Evolutionary conservation across 2,329 filamentous ascomycete genomes (phyloP).

Genomic region (Trichoderma polysporum): DNA sequence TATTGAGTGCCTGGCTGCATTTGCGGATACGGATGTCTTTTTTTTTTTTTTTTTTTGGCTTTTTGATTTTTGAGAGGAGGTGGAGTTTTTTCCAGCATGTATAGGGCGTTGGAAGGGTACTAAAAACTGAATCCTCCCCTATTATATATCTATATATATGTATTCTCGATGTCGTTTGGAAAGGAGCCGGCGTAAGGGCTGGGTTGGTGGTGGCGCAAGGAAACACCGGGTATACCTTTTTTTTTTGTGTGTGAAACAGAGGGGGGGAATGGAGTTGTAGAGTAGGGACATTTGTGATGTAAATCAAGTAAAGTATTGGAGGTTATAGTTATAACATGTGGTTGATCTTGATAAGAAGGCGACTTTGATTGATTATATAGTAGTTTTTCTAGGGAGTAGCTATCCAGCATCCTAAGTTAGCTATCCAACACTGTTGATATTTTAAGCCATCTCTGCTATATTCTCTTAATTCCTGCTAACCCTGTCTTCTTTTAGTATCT

Average conservation of each 20-base stretch:
- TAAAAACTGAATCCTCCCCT: not conserved
- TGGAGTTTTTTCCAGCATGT: not conserved
- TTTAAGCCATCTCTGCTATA: no score
- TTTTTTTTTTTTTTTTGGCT: not conserved
- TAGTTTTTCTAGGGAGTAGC: no score
- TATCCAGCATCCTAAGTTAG: no score
- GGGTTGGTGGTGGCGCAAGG: constrained; percentile 25
- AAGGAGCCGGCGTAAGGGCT: constrained; percentile 24
- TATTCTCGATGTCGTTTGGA: not conserved
- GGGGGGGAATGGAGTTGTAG: not conserved
- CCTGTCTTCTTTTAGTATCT: no score
- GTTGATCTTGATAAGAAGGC: not conserved
- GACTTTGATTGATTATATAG: not conserved
- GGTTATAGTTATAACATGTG: not conserved
- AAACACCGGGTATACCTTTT: constrained; percentile 13
- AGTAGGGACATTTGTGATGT: not conserved
- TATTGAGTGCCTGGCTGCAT: constrained; percentile 30
- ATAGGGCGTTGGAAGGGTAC: constrained; percentile 1
- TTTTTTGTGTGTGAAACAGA: not conserved
- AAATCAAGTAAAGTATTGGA: not conserved
- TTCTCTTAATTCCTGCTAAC: no score
- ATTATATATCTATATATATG: not conserved
- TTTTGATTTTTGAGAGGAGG: not conserved
- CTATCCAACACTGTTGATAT: no score
- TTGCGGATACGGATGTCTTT: constrained; percentile 17